Conservation (phyloP, 2,329 filamentous ascomycete species). For the Thelonectria discophora region DNA sequence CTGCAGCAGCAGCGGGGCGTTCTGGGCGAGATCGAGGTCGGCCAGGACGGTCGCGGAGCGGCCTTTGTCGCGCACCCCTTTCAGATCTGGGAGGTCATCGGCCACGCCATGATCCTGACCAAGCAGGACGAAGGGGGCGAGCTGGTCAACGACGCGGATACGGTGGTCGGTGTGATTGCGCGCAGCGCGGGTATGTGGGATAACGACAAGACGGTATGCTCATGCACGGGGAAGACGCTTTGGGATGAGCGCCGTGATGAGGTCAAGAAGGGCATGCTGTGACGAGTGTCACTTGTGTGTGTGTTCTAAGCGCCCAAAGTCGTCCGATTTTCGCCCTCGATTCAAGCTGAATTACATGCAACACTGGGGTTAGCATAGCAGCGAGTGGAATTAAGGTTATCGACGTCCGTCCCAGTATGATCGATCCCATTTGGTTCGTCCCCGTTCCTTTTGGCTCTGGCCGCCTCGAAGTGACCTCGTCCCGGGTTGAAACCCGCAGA, state of each 20-base stretch:
- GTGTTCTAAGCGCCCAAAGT: slow-evolving; percentile 20
- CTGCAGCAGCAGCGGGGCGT: too few species aligned
- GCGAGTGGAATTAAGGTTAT: slow-evolving; percentile 24
- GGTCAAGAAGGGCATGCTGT: slow-evolving; percentile 89
- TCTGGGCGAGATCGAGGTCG: slow-evolving; percentile 80
- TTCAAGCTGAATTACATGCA: slow-evolving; percentile 6
- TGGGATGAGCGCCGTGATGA: slow-evolving; percentile 97
- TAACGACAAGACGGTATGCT: slow-evolving; percentile 98
- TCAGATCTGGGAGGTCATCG: slow-evolving; percentile 96
- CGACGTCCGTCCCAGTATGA: slow-evolving; percentile 29
- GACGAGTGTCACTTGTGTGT: slow-evolving; percentile 43
- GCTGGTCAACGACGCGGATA: slow-evolving; percentile 80
- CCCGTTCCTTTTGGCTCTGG: slow-evolving; percentile 10
- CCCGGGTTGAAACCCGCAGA: slow-evolving; percentile 34
- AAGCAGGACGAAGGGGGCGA: slow-evolving; percentile 62
- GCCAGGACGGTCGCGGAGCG: slow-evolving; percentile 76
- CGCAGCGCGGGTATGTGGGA: slow-evolving; percentile 98
- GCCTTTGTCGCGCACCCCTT: slow-evolving; percentile 84
- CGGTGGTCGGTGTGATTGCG: slow-evolving; percentile 91
- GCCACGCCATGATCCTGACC: slow-evolving; percentile 88
- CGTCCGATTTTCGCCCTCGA: slow-evolving; percentile 16
- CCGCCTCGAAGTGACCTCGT: slow-evolving; percentile 17
- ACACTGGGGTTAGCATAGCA: slow-evolving; percentile 23
- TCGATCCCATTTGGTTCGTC: slow-evolving; percentile 17
- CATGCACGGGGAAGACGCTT: slow-evolving; percentile 95